Base-by-base conservation (phyloP, 2,329 filamentous ascomycete genomes). In the Ciborinia camelliae region DNA sequence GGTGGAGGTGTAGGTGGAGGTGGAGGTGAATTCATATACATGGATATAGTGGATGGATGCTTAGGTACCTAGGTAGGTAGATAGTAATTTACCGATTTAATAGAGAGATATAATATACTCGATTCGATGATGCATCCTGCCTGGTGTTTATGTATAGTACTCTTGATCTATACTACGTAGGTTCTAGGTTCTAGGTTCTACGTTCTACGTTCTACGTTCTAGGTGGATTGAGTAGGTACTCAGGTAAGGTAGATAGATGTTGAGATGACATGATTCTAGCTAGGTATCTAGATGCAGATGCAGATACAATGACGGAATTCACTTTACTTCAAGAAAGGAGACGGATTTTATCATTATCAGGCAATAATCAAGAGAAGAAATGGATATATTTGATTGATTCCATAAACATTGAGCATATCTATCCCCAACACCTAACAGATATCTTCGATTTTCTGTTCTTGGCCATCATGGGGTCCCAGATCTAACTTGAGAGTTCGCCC, bases 401-500 rank as follows among this genome's bases (percentile, higher is more conserved):
- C 41, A 43, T 7, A 9, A 26, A 7, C 28, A 8, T 26, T 43
- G 26, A 14, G 26, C 18, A 35, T 39, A 26, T n/a, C 1, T 4
- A 23, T 32, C 18, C 9, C 18, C 9, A 30, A n/a, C 1, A 51
- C 32, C 28, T 77, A 92, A 74, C 90, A 94, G 30, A 92, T 81
- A 77, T 93, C 87, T 78, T 93, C 90, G 61, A 90, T 80, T 73
- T 87, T 80, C 63, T 85, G 76, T 6, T 83, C 81, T 37, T 78
- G 83, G 0, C 84, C 88, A 69, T 88, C 86, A 69, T 82, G 80
- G 43, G 85, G 82, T 0, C 94, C 93, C 65, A 97, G 76, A 70
- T 97, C 92, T 4, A 88, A 84, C 79, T 90, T 91, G 74, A 97
- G 78, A 0, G 85, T 87, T 28, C 93, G 82, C 0, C 86, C 87